Evolutionary conservation across 2,329 filamentous ascomycete genomes (phyloP), one percentile per base, ranked within the genome.

Genomic region (Tympanopsis confertula): DNA sequence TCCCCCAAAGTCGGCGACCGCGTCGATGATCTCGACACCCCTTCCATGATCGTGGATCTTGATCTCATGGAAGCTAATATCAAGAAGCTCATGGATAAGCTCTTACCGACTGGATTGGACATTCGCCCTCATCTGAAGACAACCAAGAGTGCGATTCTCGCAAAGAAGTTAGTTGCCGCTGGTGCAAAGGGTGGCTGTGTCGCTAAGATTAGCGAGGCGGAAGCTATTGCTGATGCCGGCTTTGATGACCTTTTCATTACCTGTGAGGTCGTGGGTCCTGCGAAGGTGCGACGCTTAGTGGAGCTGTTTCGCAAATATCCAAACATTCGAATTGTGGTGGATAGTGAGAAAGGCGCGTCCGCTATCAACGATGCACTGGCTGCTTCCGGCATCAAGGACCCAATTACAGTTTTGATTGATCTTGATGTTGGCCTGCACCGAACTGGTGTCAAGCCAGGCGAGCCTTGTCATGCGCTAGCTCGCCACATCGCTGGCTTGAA

Each of bases 41-140:
- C 69, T 1, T 71, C 67, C 38, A 72, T 73, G 67, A 60, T 73
- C 33, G 68, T 71, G 35, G 62, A 72, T 37, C 58, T 72, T 7
- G 59, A 66, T 39, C 50, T 67, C 3, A 68, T 71, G 63, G 66
- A 72, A 41, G 44, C 52, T 44, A 72, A 72, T 49, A 65, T 72
- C 43, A 42, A 53, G 10, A 66, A 62, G 22, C 56, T 71, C 10
- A 61, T 70, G 49, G 46, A 48, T 12, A 54, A 51, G 5, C 61
- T 72, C 0, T 53, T 66, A 0, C 65, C 67, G 5, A 65, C 63
- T 0, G 64, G 64, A 0, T 45, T 62, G 17, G 50, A 53, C 38
- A 63, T 70, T 42, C 61, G 68, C 2, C 68, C 68, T 0, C 68
- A 71, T 39, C 57, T 68, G n/a, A 71, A 71, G 45, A 71, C 68